Conservation (phyloP, 352 stramenopile species). For the Globisporangium cylindrosporum region DNA sequence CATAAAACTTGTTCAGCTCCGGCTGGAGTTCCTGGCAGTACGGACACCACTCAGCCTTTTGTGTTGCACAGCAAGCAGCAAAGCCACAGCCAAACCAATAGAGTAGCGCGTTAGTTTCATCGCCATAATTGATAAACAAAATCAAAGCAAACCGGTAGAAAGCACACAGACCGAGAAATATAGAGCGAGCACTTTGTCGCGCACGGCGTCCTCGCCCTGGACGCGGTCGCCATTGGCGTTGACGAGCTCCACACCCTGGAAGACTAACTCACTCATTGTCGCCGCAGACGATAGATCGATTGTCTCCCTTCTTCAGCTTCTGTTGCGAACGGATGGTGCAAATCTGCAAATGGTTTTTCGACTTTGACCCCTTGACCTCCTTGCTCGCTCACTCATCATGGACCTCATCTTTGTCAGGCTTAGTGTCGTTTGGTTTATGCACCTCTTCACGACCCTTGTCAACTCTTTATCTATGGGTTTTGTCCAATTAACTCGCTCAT, state of each 20-base stretch:
- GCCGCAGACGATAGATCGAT: not conserved
- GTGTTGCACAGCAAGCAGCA: not conserved
- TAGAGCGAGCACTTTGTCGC: conserved; percentile 55
- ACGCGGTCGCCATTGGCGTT: conserved; percentile 50
- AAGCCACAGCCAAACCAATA: not conserved
- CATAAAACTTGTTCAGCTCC: conserved; percentile 67
- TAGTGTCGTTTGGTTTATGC: not conserved
- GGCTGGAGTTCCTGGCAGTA: conserved; percentile 79
- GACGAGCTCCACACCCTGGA: conserved; percentile 49
- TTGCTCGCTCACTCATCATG: not conserved
- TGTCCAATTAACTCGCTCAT: not conserved
- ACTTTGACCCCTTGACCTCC: not conserved
- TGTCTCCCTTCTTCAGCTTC: not conserved
- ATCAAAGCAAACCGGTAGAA: not conserved
- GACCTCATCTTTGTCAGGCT: not conserved
- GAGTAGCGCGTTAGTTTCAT: not conserved
- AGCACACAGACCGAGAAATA: conserved; percentile 64
- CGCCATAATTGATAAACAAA: not conserved
- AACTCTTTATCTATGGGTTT: not conserved
- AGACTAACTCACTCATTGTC: conserved; percentile 39
- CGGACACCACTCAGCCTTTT: conserved; percentile 76
- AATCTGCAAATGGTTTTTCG: not conserved
- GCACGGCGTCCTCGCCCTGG: conserved; percentile 40
- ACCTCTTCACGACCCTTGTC: not conserved
- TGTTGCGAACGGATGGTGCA: not conserved